phyloP scores from a whole-genome alignment of 1,284 basidiomycete species.

The Boletellus dicymbophilus region DNA sequence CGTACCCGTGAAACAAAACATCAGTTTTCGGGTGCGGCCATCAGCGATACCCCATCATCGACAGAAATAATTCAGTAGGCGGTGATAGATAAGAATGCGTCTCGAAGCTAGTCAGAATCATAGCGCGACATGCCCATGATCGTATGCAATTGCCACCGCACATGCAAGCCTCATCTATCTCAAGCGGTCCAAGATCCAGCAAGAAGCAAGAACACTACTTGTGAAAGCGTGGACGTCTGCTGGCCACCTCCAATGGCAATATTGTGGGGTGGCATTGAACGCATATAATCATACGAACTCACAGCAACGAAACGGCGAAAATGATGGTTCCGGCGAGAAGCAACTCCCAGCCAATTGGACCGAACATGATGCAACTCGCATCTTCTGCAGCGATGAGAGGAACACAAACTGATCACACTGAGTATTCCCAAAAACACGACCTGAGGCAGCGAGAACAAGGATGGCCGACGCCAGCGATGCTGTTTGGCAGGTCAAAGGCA shows the following conservation, averaged over 20 bases:
- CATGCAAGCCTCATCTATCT: constrained; percentile 49
- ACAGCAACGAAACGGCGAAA: constrained; percentile 52
- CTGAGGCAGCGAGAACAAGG: too few relatives aligned
- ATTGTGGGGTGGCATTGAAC: too few relatives aligned
- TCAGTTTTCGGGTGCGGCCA: constrained; percentile 32
- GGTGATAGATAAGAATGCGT: constrained; percentile 56
- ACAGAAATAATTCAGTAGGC: constrained; percentile 40
- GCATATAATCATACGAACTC: too few relatives aligned
- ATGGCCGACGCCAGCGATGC: too few relatives aligned
- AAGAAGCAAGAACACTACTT: constrained; percentile 48
- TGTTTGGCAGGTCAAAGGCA: too few relatives aligned
- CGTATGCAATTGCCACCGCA: constrained; percentile 42
- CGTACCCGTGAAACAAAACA: constrained; percentile 55
- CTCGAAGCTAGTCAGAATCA: constrained; percentile 45
- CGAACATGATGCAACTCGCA: constrained; percentile 53
- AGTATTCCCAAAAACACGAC: too few relatives aligned
- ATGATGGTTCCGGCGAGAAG: constrained; percentile 50
- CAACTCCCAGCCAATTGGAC: constrained; percentile 49
- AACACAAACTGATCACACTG: too few relatives aligned
- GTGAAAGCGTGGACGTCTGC: constrained; percentile 49
- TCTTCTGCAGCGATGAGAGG: too few relatives aligned
- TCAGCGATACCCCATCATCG: neutral
- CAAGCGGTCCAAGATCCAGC: constrained; percentile 48
- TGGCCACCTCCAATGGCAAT: too few relatives aligned
- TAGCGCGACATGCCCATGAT: too few relatives aligned